Evolutionary conservation across 768 basidiomycete species (phyloP).

Genomic region (Mycena crocata): DNA sequence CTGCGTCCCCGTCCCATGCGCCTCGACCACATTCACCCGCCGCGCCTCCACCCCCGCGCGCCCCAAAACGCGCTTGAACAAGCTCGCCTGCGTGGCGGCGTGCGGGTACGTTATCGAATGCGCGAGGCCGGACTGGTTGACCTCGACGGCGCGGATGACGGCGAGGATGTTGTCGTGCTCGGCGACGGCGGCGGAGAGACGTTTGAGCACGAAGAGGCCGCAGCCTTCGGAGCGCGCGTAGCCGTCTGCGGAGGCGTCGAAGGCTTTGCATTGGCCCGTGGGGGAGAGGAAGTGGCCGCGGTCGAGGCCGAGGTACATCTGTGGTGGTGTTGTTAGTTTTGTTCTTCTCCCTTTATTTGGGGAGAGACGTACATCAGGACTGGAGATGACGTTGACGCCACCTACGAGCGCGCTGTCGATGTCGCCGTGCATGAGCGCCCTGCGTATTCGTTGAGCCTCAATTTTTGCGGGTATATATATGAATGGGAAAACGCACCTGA

Average conservation of each 20-base stretch:
- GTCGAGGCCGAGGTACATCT: conserved; percentile 80
- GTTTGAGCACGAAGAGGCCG: conserved; percentile 77
- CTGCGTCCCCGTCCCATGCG: conserved; percentile 81
- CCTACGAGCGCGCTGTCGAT: conserved; percentile 78
- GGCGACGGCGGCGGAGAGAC: conserved; percentile 69
- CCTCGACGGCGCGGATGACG: conserved; percentile 75
- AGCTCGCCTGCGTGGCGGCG: conserved; percentile 64
- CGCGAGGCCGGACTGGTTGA: conserved; percentile 77
- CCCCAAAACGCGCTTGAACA: conserved; percentile 63
- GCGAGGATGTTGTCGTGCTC: conserved; percentile 79
- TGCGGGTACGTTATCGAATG: conserved; percentile 83
- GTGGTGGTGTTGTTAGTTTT: background rate
- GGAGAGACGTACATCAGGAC: conserved; percentile 77
- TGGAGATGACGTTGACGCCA: conserved; percentile 78
- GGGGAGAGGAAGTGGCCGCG: conserved; percentile 76
- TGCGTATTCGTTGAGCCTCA: no score
- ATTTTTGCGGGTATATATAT: no score
- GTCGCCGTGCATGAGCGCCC: conserved; percentile 71
- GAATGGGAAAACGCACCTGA: no score
- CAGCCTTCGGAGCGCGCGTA: conserved; percentile 81
- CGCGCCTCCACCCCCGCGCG: conserved; percentile 56
- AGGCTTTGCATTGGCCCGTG: conserved; percentile 75
- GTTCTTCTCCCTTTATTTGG: no score
- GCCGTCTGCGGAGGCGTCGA: conserved; percentile 79
- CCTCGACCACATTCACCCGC: conserved; percentile 73